These are phyloP conservation scores for Mortierella claussenii DNA, from an alignment of 192 early-diverging fungal genomes.

Conservation along the genomic window DNA sequence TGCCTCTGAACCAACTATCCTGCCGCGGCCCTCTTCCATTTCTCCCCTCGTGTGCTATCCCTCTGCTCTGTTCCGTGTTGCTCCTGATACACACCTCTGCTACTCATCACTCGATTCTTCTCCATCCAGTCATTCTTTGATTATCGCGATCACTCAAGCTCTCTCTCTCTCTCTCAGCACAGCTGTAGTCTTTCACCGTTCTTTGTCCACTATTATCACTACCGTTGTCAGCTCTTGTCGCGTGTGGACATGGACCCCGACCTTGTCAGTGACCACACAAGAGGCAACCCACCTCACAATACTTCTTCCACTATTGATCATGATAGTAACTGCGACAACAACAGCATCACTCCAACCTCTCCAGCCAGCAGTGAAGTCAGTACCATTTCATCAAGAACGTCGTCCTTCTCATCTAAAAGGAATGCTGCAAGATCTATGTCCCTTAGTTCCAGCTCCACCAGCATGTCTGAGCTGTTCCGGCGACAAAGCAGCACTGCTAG, in stretches of 20 bases:
- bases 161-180: background rate
- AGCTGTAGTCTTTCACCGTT: background rate
- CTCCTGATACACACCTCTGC: no score
- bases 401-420: constrained; percentile 19
- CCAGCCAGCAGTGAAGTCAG: background rate
- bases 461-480: constrained; percentile 25
- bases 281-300: background rate
- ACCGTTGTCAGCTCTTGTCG: background rate
- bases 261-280: constrained; percentile 21
- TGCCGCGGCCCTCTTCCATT: no score
- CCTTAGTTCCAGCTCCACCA: constrained; percentile 14
- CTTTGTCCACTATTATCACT: no score
- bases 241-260: constrained; percentile 38
- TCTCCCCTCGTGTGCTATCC: no score
- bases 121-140: constrained; percentile 11
- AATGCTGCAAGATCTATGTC: constrained; percentile 20
- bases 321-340: background rate
- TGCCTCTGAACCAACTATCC: no score
- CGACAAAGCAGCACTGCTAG: constrained; percentile 19
- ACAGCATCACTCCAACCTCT: background rate
- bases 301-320: background rate
- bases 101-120: no score
- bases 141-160: background rate
- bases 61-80: no score
- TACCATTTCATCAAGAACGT: background rate